A percentile compares a stretch with the other conserved stretches of the same genome.
These are phyloP conservation scores for Picea engelmannii DNA, from an alignment of 83 land plant genomes.

Conservation along the genomic window DNA sequence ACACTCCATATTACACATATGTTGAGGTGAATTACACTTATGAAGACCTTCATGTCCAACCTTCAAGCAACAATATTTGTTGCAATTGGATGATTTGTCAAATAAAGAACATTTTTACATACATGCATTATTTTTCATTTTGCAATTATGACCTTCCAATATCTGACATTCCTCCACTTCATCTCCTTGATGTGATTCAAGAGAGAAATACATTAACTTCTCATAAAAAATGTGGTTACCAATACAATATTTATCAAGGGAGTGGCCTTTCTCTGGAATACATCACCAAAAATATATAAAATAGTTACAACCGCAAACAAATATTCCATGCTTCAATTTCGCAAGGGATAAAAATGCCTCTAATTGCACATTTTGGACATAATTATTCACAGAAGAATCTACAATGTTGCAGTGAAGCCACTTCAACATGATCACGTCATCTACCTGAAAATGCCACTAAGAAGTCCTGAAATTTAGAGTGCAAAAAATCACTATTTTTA, in stretches of 20 bases:
- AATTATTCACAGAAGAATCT: conserved; percentile 14
- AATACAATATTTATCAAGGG: conserved; percentile 16
- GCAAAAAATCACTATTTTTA: too few species aligned
- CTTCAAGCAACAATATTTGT: conserved; percentile 21
- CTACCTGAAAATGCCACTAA: too few species aligned
- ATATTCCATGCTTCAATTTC: conserved; percentile 19
- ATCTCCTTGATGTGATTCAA: conserved; percentile 4
- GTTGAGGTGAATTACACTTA: conserved; percentile 37
- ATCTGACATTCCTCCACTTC: conserved; percentile 18
- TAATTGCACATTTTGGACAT: conserved; percentile 34
- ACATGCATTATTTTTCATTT: conserved; percentile 23
- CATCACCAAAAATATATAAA: too few species aligned
- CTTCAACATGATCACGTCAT: too few species aligned
- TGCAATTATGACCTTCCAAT: conserved; percentile 42
- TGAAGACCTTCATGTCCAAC: conserved; percentile 32
- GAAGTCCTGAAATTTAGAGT: too few species aligned
- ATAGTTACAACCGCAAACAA: conserved; percentile 15
- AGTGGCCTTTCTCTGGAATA: too few species aligned
- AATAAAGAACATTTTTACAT: conserved; percentile 13
- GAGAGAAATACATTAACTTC: conserved; percentile 25
- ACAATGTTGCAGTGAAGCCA: too few species aligned
- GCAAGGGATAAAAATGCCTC: conserved; percentile 21
- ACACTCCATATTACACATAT: conserved; percentile 34
- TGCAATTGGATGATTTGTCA: conserved; percentile 31
- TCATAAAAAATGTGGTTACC: conserved; percentile 20